phyloP scores from a whole-genome alignment of 768 basidiomycete genomes.

The Coprinellus micaceus region DNA sequence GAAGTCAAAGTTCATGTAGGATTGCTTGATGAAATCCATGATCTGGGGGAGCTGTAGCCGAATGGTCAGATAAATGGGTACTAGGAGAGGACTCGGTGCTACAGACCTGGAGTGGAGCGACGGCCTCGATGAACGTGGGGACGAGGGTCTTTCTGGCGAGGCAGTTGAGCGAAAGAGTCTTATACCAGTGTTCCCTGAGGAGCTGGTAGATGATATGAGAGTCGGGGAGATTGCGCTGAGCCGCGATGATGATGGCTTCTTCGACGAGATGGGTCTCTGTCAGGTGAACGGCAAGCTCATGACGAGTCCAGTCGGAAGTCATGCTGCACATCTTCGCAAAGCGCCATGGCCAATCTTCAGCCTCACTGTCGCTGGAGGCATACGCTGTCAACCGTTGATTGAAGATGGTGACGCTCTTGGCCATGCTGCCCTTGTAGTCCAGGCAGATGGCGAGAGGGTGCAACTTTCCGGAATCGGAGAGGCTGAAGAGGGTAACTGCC shows the following conservation, averaged over 20 bases:
- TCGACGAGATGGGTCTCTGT: slow-evolving; percentile 29
- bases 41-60: not conserved
- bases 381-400: slow-evolving; percentile 20
- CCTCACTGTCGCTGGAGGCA: slow-evolving; percentile 7
- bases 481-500: slow-evolving; percentile 26
- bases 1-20: slow-evolving; percentile 25
- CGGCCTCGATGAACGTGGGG: slow-evolving; percentile 19
- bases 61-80: slow-evolving; percentile 13
- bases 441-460: slow-evolving; percentile 29
- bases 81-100: slow-evolving; percentile 16
- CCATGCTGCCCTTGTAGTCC: slow-evolving; percentile 26
- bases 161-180: slow-evolving; percentile 26
- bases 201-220: slow-evolving; percentile 25
- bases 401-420: slow-evolving; percentile 25
- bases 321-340: slow-evolving; percentile 30
- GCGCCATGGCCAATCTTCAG: slow-evolving; percentile 30
- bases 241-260: slow-evolving; percentile 28
- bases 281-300: slow-evolving; percentile 27
- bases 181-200: slow-evolving; percentile 26
- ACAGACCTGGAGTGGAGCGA: not conserved
- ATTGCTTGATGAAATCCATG: slow-evolving; percentile 14
- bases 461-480: slow-evolving; percentile 21
- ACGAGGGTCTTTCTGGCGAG: slow-evolving; percentile 24
- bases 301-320: slow-evolving; percentile 26
- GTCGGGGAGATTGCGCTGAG: slow-evolving; percentile 22